Percentiles rank a stretch among this genome's conserved stretches.
Evolutionary conservation across 1,284 basidiomycete genomes (phyloP).

Genomic region (Sporisorium scitamineum): DNA sequence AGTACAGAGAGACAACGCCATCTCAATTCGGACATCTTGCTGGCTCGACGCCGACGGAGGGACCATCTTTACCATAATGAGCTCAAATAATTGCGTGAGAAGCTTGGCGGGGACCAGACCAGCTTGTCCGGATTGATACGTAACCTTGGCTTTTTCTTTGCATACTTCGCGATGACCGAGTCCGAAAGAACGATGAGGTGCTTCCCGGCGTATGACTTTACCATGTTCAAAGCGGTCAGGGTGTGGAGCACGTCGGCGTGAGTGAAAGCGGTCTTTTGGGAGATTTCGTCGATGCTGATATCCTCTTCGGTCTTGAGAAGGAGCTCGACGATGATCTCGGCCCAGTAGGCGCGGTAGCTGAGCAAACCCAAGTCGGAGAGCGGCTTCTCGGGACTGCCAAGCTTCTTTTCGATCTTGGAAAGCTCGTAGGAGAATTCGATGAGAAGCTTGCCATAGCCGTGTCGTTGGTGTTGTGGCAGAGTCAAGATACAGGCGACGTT

Average conservation of each 20-base stretch:
- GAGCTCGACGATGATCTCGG: constrained; percentile 93
- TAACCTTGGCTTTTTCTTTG: constrained; percentile 84
- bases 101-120: constrained; percentile 82
- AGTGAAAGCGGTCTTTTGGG: constrained; percentile 94
- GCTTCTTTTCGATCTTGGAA: constrained; percentile 93
- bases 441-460: constrained; percentile 92
- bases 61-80: no score
- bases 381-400: constrained; percentile 97
- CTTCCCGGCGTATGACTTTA: constrained; percentile 95
- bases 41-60: no score
- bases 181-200: constrained; percentile 94
- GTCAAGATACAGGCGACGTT: constrained; percentile 99
- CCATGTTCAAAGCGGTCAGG: constrained; percentile 93
- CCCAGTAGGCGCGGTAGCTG: constrained; percentile 96
- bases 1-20: not conserved
- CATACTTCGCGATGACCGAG: constrained; percentile 88
- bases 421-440: constrained; percentile 99
- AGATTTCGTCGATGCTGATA: constrained; percentile 95
- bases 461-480: constrained; percentile 95
- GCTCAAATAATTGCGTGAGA: no score
- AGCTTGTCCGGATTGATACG: constrained; percentile 84
- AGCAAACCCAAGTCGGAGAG: constrained; percentile 93
- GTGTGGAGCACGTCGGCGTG: constrained; percentile 98
- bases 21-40: no score
- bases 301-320: constrained; percentile 78